These are phyloP conservation scores for Bothriochloa decipiens DNA, from an alignment of 176 grass and related monocot genomes.

Conservation along the genomic window DNA sequence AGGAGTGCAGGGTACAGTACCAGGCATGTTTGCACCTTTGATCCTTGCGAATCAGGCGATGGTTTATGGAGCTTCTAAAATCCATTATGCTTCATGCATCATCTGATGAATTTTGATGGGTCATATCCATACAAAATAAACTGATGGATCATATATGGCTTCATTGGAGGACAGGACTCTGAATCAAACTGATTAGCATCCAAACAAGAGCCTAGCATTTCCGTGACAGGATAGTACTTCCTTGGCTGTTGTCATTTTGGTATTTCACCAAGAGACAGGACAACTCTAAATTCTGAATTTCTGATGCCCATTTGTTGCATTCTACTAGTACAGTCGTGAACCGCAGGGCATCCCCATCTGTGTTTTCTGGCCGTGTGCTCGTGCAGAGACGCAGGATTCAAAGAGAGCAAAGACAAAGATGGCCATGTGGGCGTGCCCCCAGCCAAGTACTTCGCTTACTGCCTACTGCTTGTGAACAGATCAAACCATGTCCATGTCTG, in stretches of 20 bases:
- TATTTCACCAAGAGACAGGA: background rate
- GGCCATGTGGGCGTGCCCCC: slow-evolving; percentile 28
- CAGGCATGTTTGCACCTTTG: background rate
- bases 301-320: slow-evolving; percentile 4
- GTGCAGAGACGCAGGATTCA: slow-evolving; percentile 6
- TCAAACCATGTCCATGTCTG: slow-evolving; percentile 24
- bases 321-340: background rate
- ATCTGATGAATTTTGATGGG: background rate
- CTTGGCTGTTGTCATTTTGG: background rate
- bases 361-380: background rate
- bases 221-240: background rate
- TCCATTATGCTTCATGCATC: background rate
- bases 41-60: background rate
- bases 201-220: background rate
- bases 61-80: background rate
- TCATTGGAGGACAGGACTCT: background rate
- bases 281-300: slow-evolving; percentile 1
- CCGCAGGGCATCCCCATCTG: slow-evolving; percentile 14
- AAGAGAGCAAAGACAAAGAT: slow-evolving; percentile 17
- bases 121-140: background rate
- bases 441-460: background rate
- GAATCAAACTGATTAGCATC: background rate
- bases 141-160: background rate
- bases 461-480: slow-evolving; percentile 17
- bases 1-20: slow-evolving; percentile 4